Base-by-base conservation (phyloP, 257 asterid genomes). In the Mitragyna speciosa region DNA sequence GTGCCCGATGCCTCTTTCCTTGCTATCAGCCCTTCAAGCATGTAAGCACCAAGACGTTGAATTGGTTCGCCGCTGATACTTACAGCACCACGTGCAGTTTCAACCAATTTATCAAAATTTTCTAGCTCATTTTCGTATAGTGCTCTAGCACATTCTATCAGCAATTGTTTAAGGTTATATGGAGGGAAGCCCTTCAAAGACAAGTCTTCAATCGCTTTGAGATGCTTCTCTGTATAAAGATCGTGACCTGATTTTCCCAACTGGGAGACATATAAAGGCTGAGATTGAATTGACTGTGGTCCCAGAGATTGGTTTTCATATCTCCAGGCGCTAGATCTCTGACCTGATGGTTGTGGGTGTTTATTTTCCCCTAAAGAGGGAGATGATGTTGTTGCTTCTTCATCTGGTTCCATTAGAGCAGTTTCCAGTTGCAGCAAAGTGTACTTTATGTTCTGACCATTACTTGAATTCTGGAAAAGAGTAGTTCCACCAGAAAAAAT, bases 1-100 rank as follows among this genome's bases (percentile, higher is more conserved):
- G 91, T 83, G 10, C 99, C 99, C 0, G 99, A 95, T 28, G 88
- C 89, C 78, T 93, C 96, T 81, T 91, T 95, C 79, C 92, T 81
- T 24, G 99, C 99, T 28, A 93, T 68, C 39, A 95, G 85, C 26
- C 99, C 98, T 88, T 93, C 99, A 12, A 93, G 70, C 87, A 95
- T 84, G 92, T 95, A 95, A 36, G 99, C 99, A 47, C 99, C 98
- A 0, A 95, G 92, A 45, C 98, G 99, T 76, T 95, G 96, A 73
- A 95, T 91, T 8, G 99, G 98, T 82, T 93, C 99, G 24, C 99
- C 99, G 7, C 84, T 89, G 51, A 95, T 88, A 31, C 96, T 92
- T 36, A 95, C 97, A 4, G 87, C 85, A 19, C 83, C 81, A 48
- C 94, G 91, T 19, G 95, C 93, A 19, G 72, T 86, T 39, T 78